These are phyloP conservation scores for Spencermartinsiella ligniputridi DNA, from an alignment of 1,139 yeast species.

Conservation along the genomic window DNA sequence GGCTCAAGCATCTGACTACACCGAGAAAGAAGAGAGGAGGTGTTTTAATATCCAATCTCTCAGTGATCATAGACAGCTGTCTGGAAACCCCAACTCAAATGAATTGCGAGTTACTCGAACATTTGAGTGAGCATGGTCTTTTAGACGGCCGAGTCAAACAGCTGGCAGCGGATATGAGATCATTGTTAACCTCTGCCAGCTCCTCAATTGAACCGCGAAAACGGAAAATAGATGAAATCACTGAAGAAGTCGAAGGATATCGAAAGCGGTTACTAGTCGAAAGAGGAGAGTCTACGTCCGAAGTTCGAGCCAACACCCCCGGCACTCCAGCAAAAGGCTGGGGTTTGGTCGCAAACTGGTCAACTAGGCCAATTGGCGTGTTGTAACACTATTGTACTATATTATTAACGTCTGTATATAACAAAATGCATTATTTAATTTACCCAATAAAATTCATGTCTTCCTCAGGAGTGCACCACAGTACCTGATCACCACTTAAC, in stretches of 20 bases:
- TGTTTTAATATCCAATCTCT: conserved; percentile 10
- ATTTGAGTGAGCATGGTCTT: conserved; percentile 2
- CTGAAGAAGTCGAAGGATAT: neutral
- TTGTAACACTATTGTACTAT: no score
- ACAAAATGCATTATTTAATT: no score
- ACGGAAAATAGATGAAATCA: conserved; percentile 10
- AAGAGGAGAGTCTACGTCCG: neutral
- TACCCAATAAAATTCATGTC: no score
- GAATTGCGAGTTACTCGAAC: conserved; percentile 9
- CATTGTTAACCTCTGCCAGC: neutral
- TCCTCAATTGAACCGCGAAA: conserved; percentile 3
- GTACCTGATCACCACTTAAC: no score
- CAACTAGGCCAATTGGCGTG: conserved; percentile 25
- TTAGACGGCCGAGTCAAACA: conserved; percentile 2
- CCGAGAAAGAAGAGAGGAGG: conserved; percentile 5
- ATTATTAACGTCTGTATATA: no score
- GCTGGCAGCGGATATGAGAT: conserved; percentile 6
- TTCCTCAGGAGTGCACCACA: no score
- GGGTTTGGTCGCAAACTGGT: conserved; percentile 19
- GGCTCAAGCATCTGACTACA: conserved; percentile 15
- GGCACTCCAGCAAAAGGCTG: conserved; percentile 7
- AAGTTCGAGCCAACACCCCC: neutral
- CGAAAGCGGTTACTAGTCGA: conserved; percentile 8
- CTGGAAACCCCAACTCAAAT: conserved; percentile 11
- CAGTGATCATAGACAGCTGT: conserved; percentile 8